Base-by-base conservation (phyloP, 192 early-diverging fungal genomes). In the Podila verticillata region DNA sequence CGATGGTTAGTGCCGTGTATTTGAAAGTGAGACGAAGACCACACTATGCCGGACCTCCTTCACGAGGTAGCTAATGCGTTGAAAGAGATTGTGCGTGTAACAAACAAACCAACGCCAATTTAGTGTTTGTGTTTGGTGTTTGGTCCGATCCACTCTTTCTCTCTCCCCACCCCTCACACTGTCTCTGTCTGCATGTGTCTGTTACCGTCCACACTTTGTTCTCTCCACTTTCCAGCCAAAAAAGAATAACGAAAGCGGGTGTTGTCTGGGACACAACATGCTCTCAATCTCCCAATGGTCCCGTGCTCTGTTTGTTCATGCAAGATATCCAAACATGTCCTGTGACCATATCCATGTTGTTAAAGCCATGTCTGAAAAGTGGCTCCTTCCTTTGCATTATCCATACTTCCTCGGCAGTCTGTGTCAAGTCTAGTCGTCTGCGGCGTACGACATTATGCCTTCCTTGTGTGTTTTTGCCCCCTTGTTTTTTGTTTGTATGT, bases 11-110 rank as follows among this genome's bases (percentile, higher is more conserved):
- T 39, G 9, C 6, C 15, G 39, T n/a, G n/a, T n/a, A n/a, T n/a
- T 39, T 39, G 39, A 39, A 39, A 39, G 39, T 31, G 36, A 49
- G 58, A 56, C 48, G 58, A 60, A n/a, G 57, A 66, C 61, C 63
- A 60, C 20, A 39, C 32, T 13, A 15, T 3, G 12, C 39, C 12
- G 39, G 13, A 22, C 51, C 5, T 17, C 24, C 51, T 24, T 7
- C 44, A 47, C 24, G 22, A 15, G 24, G 20, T 5, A 17, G 19
- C 19, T 4, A 22, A 15, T 54, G n/a, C 7, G 17, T 1, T 7
- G n/a, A 54, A 24, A 54, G 22, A 54, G 24, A 10, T 54, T 3
- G 51, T 1, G n/a, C 1, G 51, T 54, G 51, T 54, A 54, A 54
- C 51, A 54, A 54, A 24, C n/a, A 54, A 54, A 54, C 51, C n/a